Percentiles rank a stretch among this genome's conserved stretches.
phyloP scores from a whole-genome alignment of 768 basidiomycete species.

The Agaricus blazei region DNA sequence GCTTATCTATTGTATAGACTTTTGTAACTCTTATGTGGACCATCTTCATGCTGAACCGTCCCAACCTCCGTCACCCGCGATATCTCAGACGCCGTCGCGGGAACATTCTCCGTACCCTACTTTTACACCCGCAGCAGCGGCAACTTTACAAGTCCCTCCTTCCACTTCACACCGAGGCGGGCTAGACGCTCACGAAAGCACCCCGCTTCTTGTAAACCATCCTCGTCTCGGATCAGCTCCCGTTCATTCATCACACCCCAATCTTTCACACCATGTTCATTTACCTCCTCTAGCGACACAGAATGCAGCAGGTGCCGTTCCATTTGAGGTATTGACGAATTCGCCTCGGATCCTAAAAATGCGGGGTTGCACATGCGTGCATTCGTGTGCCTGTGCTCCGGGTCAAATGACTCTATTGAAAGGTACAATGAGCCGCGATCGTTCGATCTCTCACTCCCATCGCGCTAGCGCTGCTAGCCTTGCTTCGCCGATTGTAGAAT shows the following conservation, averaged over 20 bases:
- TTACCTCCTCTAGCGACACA: constrained; percentile 11
- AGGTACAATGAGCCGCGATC: neutral
- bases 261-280: constrained; percentile 5
- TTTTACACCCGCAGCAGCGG: neutral
- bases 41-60: constrained; percentile 61
- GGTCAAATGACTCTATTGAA: neutral
- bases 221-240: neutral
- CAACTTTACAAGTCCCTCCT: constrained; percentile 5
- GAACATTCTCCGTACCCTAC: constrained; percentile 12
- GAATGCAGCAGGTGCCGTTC: constrained; percentile 8
- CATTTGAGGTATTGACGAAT: constrained; percentile 24
- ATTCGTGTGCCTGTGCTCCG: constrained; percentile 3
- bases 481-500: neutral
- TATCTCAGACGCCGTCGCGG: constrained; percentile 20
- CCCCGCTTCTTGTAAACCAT: constrained; percentile 2
- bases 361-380: constrained; percentile 6
- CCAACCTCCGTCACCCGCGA: constrained; percentile 32
- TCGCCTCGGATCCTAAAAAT: constrained; percentile 25
- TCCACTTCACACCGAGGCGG: constrained; percentile 3
- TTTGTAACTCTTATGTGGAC: constrained; percentile 73
- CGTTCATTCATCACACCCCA: neutral
- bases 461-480: neutral
- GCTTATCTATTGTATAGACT: constrained; percentile 35
- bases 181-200: neutral
- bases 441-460: neutral